phyloP scores from a whole-genome alignment of 129 eudicot genomes.

The Daucus carota region DH1_v3.0 NC_030384.2:34191501-34192000 shows the following conservation, averaged over 20 bases:
- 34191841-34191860: constrained; percentile 93
- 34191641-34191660: constrained; percentile 44
- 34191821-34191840: constrained; percentile 91
- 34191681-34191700: constrained; percentile 75
- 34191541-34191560: constrained; percentile 15
- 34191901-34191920: constrained; percentile 66
- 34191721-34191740: constrained; percentile 92
- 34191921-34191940: constrained; percentile 20
- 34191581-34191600: constrained; percentile 19
- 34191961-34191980: constrained; percentile 27
- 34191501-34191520: not conserved
- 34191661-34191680: constrained; percentile 91
- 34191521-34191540: not conserved
- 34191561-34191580: constrained; percentile 18
- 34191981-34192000: constrained; percentile 56
- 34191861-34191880: constrained; percentile 95
- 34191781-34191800: constrained; percentile 95
- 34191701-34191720: constrained; percentile 79
- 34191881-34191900: constrained; percentile 96
- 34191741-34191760: constrained; percentile 82
- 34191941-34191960: constrained; percentile 4
- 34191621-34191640: constrained; percentile 18
- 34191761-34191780: constrained; percentile 98
- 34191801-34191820: constrained; percentile 79
- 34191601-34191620: constrained; percentile 5